phyloP scores from a whole-genome alignment of 75 land plant species.

The Selaginella tamariscina region DNA sequence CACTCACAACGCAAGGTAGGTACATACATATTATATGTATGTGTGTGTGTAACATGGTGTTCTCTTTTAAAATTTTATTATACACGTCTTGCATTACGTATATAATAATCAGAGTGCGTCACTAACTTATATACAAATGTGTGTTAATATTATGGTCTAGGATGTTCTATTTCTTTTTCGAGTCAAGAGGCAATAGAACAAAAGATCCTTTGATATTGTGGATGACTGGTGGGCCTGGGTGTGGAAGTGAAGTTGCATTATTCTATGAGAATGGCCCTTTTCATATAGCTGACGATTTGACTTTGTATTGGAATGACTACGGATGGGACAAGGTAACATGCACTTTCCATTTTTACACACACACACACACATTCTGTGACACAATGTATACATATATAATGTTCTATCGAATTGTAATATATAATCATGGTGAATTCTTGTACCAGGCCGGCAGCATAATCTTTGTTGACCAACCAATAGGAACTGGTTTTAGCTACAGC shows the following conservation, averaged over 20 bases:
- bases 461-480: slow-evolving; percentile 87
- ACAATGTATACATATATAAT: too few species aligned
- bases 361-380: too few species aligned
- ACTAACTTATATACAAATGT: neutral
- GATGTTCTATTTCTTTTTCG: slow-evolving; percentile 94
- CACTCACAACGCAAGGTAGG: slow-evolving; percentile 64
- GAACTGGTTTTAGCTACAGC: slow-evolving; percentile 91
- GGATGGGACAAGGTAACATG: slow-evolving; percentile 95
- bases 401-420: too few species aligned
- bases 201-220: slow-evolving; percentile 81
- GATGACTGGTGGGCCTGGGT: slow-evolving; percentile 97
- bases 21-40: neutral
- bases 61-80: neutral
- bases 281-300: slow-evolving; percentile 57
- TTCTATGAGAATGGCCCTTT: slow-evolving; percentile 99
- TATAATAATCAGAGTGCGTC: neutral
- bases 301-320: slow-evolving; percentile 78
- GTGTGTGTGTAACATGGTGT: neutral
- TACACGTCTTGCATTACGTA: neutral
- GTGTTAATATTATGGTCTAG: slow-evolving; percentile 19
- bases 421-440: neutral
- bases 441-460: slow-evolving; percentile 70
- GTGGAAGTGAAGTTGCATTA: slow-evolving; percentile 90
- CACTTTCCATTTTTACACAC: neutral
- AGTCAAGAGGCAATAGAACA: slow-evolving; percentile 57